Conservation (phyloP, 345 rosid genomes). For the Salix caprea region DNA sequence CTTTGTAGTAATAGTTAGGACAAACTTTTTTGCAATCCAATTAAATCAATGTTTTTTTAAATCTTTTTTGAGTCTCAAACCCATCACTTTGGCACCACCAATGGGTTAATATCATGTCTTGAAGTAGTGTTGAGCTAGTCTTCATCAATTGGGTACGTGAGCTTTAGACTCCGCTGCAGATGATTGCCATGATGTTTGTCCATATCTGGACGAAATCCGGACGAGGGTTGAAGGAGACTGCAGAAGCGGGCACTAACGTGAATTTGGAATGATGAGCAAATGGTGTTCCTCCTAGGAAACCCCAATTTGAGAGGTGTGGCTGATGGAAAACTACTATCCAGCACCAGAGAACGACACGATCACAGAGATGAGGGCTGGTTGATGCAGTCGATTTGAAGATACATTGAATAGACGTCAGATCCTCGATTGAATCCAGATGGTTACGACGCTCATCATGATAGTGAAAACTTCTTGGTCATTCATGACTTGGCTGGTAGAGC, state of each 20-base stretch:
- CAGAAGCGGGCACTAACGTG: conserved; percentile 61
- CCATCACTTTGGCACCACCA: too few relatives aligned
- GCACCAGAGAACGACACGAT: conserved; percentile 91
- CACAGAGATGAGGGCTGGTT: conserved; percentile 81
- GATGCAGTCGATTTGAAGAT: conserved; percentile 82
- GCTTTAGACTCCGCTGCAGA: conserved; percentile 50
- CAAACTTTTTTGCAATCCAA: too few relatives aligned
- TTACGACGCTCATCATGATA: background rate
- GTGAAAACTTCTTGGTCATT: background rate
- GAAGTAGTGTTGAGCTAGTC: too few relatives aligned
- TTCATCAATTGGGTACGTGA: conserved; percentile 21
- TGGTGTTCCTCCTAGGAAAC: conserved; percentile 58
- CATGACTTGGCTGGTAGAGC: background rate
- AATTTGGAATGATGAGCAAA: conserved; percentile 84
- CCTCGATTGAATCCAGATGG: conserved; percentile 32
- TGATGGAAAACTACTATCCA: conserved; percentile 86
- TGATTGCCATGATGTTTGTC: conserved; percentile 52
- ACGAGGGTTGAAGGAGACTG: conserved; percentile 87
- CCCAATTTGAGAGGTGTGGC: conserved; percentile 74
- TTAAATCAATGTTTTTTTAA: too few relatives aligned
- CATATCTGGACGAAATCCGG: conserved; percentile 59
- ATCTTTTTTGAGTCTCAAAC: too few relatives aligned
- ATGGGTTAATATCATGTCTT: too few relatives aligned
- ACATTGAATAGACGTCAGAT: conserved; percentile 56
- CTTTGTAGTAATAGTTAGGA: too few relatives aligned